Evolutionary conservation across 75 land plant genomes (phyloP).

Genomic region (Larix kaempferi): DNA sequence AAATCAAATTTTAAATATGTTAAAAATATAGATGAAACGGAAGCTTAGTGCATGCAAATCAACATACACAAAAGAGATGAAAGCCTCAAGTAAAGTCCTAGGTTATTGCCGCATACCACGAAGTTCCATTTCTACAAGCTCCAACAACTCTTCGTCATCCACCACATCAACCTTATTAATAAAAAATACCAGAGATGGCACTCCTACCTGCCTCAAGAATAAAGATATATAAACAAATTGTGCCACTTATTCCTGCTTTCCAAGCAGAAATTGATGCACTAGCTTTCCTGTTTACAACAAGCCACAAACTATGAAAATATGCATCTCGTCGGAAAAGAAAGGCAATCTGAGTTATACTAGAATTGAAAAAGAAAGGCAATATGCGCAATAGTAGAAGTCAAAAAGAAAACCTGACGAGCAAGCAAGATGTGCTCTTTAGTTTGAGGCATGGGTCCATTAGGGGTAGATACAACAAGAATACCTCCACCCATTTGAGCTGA

Average conservation of each 20-base stretch:
- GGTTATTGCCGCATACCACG: slow-evolving; percentile 42
- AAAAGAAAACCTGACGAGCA: too few species aligned
- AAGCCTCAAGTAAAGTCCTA: too few species aligned
- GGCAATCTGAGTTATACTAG: too few species aligned
- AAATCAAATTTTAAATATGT: background rate
- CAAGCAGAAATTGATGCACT: background rate
- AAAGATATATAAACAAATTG: background rate
- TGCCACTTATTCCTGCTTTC: background rate
- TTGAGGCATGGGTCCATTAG: too few species aligned
- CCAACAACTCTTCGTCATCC: slow-evolving; percentile 83
- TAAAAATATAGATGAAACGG: background rate
- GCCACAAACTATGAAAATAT: too few species aligned
- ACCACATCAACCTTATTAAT: slow-evolving; percentile 88
- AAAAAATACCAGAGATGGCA: slow-evolving; percentile 90
- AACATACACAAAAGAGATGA: background rate
- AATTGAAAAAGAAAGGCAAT: too few species aligned
- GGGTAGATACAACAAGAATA: slow-evolving; percentile 61
- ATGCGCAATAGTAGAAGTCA: too few species aligned
- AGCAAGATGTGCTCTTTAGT: too few species aligned
- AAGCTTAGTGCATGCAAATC: background rate
- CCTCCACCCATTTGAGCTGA: slow-evolving; percentile 98
- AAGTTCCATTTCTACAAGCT: slow-evolving; percentile 96
- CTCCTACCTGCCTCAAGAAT: slow-evolving; percentile 57
- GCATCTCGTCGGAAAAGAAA: too few species aligned
- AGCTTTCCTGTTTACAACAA: too few species aligned